Evolutionary conservation across 148 eudicot species (phyloP).

Genomic region (Silene uniflora): DNA sequence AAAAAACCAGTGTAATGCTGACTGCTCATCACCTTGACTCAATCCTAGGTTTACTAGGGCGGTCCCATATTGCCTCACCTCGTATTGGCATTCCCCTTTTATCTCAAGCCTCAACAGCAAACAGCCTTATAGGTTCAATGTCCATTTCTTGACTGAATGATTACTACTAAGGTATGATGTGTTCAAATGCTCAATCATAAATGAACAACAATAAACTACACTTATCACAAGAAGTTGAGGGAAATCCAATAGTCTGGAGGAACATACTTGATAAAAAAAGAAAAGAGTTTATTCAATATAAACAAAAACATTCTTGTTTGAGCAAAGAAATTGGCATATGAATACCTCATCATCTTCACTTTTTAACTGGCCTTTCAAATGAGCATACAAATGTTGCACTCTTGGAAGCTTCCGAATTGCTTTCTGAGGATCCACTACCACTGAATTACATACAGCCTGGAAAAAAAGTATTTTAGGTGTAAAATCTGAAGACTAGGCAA

Average conservation of each 20-base stretch:
- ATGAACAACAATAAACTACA: constrained; percentile 2
- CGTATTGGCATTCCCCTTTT: background rate
- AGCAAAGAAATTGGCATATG: background rate
- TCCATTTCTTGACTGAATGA: background rate
- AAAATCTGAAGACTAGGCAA: background rate
- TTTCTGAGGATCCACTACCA: constrained; percentile 69
- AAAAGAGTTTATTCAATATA: background rate
- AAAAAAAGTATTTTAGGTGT: background rate
- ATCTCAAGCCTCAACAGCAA: background rate
- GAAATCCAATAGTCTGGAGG: background rate
- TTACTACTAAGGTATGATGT: background rate
- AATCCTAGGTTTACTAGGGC: background rate
- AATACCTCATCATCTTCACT: constrained; percentile 94
- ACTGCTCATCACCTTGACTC: background rate
- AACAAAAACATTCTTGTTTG: background rate
- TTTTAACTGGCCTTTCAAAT: constrained; percentile 58
- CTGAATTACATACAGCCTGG: constrained; percentile 65
- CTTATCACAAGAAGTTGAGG: background rate
- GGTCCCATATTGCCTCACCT: background rate
- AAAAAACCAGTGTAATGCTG: background rate
- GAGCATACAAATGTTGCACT: constrained; percentile 91
- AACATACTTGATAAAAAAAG: background rate
- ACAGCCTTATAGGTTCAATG: background rate
- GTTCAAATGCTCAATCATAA: background rate
- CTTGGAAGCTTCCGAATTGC: constrained; percentile 83